phyloP scores from a whole-genome alignment of 2,329 filamentous ascomycete genomes.

The Cladophialophora yegresii region DNA sequence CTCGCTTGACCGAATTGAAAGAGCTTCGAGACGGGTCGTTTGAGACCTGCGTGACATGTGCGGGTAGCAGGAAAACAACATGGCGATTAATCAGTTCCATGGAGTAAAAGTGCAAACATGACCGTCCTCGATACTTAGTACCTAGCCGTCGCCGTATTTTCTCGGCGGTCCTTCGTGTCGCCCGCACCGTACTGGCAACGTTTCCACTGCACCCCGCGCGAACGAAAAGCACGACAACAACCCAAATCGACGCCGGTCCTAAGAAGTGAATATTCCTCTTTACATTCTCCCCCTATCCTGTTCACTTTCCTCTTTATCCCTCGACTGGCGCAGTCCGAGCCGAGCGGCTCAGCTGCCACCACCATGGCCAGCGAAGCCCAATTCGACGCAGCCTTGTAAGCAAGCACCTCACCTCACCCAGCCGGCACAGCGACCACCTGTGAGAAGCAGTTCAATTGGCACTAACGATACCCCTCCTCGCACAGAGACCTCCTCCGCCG shows the following conservation, averaged over 20 bases:
- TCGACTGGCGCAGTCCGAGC: neutral
- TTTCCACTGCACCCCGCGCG: neutral
- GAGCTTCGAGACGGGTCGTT: too few relatives aligned
- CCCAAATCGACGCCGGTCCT: neutral
- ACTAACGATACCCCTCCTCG: slow-evolving; percentile 13
- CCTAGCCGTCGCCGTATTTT: too few relatives aligned
- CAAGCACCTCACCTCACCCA: slow-evolving; percentile 18
- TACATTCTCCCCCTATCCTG: neutral
- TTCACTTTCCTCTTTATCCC: neutral
- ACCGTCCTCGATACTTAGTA: too few relatives aligned
- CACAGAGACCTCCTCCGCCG: slow-evolving; percentile 93
- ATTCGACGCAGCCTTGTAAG: slow-evolving; percentile 56
- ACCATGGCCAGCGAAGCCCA: slow-evolving; percentile 45
- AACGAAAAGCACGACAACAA: neutral
- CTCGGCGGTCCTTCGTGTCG: neutral
- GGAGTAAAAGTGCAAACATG: too few relatives aligned
- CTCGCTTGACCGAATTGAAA: too few relatives aligned
- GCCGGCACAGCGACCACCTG: neutral
- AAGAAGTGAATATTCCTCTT: neutral
- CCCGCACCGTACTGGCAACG: neutral
- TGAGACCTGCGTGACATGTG: too few relatives aligned
- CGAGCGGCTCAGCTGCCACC: slow-evolving; percentile 1
- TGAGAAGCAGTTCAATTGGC: neutral
- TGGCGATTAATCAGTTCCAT: too few relatives aligned
- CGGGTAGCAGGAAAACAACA: too few relatives aligned